These are phyloP conservation scores for Verbascum thapsus DNA, from an alignment of 257 asterid species.

Conservation along the genomic window DNA sequence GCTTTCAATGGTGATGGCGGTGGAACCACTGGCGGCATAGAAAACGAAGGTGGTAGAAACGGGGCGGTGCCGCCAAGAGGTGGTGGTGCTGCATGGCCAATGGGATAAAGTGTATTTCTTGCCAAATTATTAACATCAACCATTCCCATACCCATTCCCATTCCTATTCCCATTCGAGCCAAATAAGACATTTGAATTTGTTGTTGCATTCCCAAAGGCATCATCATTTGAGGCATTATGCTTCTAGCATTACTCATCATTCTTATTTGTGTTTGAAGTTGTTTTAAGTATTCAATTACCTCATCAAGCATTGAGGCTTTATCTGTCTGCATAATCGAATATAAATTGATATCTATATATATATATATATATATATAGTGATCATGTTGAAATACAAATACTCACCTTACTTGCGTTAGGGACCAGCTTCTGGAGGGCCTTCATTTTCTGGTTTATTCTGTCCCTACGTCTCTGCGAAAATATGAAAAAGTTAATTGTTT, in stretches of 20 bases:
- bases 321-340: conserved; percentile 72
- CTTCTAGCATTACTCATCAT: conserved; percentile 53
- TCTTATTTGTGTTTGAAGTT: conserved; percentile 65
- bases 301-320: conserved; percentile 85
- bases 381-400: neutral
- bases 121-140: conserved; percentile 40
- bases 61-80: conserved; percentile 29
- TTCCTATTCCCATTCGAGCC: conserved; percentile 60
- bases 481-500: neutral
- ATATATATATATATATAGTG: no score
- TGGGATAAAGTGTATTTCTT: conserved; percentile 34
- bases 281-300: conserved; percentile 66
- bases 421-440: conserved; percentile 73
- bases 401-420: conserved; percentile 81
- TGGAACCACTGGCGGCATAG: conserved; percentile 34
- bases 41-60: conserved; percentile 41
- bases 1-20: conserved; percentile 27
- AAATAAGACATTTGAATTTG: conserved; percentile 65
- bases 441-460: conserved; percentile 76
- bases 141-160: conserved; percentile 48
- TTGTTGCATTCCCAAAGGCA: conserved; percentile 62
- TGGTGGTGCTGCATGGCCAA: conserved; percentile 30
- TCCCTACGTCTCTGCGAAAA: conserved; percentile 60
- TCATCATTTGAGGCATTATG: conserved; percentile 47
- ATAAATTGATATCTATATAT: no score